These are phyloP conservation scores for Hypoxylon sp. DNA, from an alignment of 2,329 filamentous ascomycete genomes.

Conservation along the genomic window DNA sequence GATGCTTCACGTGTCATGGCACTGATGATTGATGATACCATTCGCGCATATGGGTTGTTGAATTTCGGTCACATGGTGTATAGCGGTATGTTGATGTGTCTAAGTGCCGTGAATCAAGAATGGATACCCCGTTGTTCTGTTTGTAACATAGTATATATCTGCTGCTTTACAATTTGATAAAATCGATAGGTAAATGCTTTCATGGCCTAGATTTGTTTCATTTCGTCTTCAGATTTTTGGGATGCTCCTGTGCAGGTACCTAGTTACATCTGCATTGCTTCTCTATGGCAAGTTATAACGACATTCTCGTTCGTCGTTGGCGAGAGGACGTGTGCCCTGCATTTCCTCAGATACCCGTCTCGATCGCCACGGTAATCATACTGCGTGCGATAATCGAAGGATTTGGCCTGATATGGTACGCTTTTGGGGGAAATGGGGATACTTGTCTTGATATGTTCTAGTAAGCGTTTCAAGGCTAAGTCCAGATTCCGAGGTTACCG, in stretches of 20 bases:
- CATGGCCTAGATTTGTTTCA: background rate
- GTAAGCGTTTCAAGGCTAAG: background rate
- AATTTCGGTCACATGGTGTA: constrained; percentile 10
- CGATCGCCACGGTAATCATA: background rate
- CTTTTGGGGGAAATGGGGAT: background rate
- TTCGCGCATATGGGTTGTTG: constrained; percentile 23
- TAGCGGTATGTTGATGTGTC: constrained; percentile 15
- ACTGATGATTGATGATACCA: constrained; percentile 42
- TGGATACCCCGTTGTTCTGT: constrained; percentile 39
- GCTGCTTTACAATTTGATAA: constrained; percentile 6
- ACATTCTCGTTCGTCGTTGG: background rate
- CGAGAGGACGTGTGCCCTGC: background rate
- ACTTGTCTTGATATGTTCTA: background rate
- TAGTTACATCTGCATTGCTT: background rate
- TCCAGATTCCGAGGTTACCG: background rate
- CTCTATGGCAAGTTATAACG: background rate
- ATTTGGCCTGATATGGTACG: background rate
- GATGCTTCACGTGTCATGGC: constrained; percentile 12
- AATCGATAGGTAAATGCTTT: background rate
- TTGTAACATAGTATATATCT: constrained; percentile 14
- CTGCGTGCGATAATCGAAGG: background rate
- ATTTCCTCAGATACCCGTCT: background rate
- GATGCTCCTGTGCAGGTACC: background rate
- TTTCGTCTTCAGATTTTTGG: constrained; percentile 5
- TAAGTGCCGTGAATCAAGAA: constrained; percentile 25